phyloP scores from a whole-genome alignment of 805 yeast species.

The Spathaspora gorwiae region DNA sequence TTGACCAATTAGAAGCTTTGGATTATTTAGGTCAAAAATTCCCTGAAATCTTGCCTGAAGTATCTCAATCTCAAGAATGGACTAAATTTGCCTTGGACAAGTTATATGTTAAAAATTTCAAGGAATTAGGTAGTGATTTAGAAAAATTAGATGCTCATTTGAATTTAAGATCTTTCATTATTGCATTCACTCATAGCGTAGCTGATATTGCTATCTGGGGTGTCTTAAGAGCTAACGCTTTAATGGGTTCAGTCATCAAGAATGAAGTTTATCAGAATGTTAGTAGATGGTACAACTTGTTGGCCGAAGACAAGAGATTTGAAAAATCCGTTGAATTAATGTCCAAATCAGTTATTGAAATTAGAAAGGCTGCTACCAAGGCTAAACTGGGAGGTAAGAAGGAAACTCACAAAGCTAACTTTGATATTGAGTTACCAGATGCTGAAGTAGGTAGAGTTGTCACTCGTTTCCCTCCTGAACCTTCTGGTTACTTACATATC shows the following conservation, averaged over 20 bases:
- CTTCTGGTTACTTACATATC: slow-evolving; percentile 97
- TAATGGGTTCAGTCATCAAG: slow-evolving; percentile 87
- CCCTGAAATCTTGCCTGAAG: slow-evolving; percentile 41
- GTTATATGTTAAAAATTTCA: slow-evolving; percentile 80
- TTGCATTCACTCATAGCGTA: slow-evolving; percentile 61
- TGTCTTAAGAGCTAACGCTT: slow-evolving; percentile 84
- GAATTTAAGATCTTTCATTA: slow-evolving; percentile 76
- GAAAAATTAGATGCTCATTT: slow-evolving; percentile 79
- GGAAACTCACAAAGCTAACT: slow-evolving; percentile 89
- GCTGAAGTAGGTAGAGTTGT: slow-evolving; percentile 95
- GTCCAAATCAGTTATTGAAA: slow-evolving; percentile 65
- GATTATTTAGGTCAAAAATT: slow-evolving; percentile 46
- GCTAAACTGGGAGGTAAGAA: slow-evolving; percentile 56
- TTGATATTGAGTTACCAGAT: slow-evolving; percentile 85
- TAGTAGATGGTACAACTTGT: slow-evolving; percentile 86
- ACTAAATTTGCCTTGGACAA: slow-evolving; percentile 60
- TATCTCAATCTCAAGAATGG: slow-evolving; percentile 55
- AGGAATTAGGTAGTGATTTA: slow-evolving; percentile 70
- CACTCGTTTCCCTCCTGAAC: slow-evolving; percentile 99
- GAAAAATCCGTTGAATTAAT: slow-evolving; percentile 66
- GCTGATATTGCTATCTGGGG: slow-evolving; percentile 95
- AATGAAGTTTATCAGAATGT: slow-evolving; percentile 79
- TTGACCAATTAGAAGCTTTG: slow-evolving; percentile 44
- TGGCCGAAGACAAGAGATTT: slow-evolving; percentile 64
- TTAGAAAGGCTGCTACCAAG: slow-evolving; percentile 62